Evolutionary conservation across 1,139 yeast species (phyloP).

Genomic region (Pneumocystis oryctolagi): DNA sequence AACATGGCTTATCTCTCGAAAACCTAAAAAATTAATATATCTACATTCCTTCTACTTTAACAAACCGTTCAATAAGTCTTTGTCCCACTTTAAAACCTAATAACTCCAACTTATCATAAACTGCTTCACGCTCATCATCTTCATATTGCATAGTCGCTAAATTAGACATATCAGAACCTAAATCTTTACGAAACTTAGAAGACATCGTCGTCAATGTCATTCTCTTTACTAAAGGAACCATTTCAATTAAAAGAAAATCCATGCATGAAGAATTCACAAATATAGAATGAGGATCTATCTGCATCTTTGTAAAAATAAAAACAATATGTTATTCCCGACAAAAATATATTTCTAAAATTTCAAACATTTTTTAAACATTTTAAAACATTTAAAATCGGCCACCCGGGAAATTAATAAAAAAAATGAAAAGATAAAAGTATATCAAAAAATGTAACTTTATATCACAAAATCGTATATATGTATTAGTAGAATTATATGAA

Average conservation of each 20-base stretch:
- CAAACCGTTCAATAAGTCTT: conserved; percentile 43
- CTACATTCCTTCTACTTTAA: background rate
- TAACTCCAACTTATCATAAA: conserved; percentile 43
- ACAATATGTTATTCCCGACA: background rate
- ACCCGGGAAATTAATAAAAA: background rate
- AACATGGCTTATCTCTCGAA: conserved; percentile 40
- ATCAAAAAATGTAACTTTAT: background rate
- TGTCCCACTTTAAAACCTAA: conserved; percentile 66
- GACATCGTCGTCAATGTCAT: conserved; percentile 20
- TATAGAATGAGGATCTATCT: conserved; percentile 16
- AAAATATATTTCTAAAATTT: background rate
- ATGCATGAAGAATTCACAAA: conserved; percentile 37
- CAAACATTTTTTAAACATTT: background rate
- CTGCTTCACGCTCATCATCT: conserved; percentile 31
- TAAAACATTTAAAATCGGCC: background rate
- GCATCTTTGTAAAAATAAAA: background rate
- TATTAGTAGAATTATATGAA: background rate
- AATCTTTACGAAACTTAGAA: conserved; percentile 20
- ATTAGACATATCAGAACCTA: conserved; percentile 13
- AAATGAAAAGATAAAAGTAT: background rate
- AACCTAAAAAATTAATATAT: conserved; percentile 22
- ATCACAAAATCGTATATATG: background rate
- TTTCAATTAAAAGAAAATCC: conserved; percentile 54
- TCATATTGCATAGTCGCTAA: conserved; percentile 5
- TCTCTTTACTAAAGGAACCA: conserved; percentile 55